phyloP scores from a whole-genome alignment of 495 filamentous ascomycete genomes.

The Lasiosphaeriaceae sp. region DNA sequence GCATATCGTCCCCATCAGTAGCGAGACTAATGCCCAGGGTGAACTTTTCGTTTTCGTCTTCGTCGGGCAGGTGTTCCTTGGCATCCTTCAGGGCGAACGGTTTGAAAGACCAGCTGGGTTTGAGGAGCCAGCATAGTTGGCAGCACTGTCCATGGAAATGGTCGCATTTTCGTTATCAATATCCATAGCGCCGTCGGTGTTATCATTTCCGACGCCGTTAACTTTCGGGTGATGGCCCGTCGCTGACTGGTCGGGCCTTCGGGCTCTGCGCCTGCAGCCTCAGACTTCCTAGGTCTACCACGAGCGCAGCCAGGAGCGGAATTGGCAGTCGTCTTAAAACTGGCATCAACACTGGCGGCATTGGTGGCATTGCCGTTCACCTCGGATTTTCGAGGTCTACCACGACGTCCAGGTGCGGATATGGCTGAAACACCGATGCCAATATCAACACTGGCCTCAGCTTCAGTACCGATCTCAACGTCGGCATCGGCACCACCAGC shows the following conservation, averaged over 20 bases:
- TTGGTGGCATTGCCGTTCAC: background rate
- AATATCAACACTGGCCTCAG: too few species aligned
- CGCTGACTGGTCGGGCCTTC: background rate
- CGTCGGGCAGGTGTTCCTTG: background rate
- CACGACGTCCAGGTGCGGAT: too few species aligned
- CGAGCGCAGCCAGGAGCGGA: background rate
- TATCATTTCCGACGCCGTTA: background rate
- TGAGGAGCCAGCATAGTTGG: too few species aligned
- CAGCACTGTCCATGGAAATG: too few species aligned
- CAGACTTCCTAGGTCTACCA: background rate
- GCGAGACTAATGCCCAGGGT: background rate
- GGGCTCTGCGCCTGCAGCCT: background rate
- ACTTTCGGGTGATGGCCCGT: background rate
- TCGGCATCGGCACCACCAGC: too few species aligned
- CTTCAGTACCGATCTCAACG: too few species aligned
- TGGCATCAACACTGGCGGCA: background rate
- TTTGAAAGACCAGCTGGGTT: too few species aligned
- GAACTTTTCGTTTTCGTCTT: background rate
- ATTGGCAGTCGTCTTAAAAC: background rate
- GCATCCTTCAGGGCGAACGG: too few species aligned
- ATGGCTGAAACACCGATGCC: too few species aligned
- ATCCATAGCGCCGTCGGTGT: too few species aligned
- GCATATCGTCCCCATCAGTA: background rate
- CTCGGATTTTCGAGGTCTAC: background rate
- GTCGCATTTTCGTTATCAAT: too few species aligned